These are phyloP conservation scores for Bertia moriformis DNA, from an alignment of 2,329 filamentous ascomycete genomes.

Conservation along the genomic window DNA sequence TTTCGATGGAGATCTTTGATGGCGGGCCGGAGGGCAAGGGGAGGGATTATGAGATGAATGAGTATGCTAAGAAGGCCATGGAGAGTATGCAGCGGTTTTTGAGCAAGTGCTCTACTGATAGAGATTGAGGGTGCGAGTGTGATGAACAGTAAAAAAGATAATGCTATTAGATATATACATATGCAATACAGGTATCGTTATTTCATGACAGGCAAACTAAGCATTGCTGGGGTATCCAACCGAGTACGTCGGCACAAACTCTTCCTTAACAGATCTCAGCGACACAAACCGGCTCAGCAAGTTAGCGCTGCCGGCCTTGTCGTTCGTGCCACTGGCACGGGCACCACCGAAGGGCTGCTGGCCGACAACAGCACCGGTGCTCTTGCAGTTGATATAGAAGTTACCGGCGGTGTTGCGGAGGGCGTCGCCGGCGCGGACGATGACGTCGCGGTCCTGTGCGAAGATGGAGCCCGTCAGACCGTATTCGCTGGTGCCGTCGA, in stretches of 20 bases:
- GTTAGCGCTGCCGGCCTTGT: constrained; percentile 29
- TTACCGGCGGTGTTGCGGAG: constrained; percentile 65
- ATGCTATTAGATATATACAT: neutral
- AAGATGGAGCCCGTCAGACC: constrained; percentile 67
- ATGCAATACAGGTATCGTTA: constrained; percentile 1
- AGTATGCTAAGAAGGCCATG: constrained; percentile 35
- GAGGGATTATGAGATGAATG: constrained; percentile 24
- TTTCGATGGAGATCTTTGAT: constrained; percentile 61
- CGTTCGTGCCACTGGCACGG: constrained; percentile 29
- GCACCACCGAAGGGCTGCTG: constrained; percentile 31
- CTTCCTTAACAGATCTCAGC: constrained; percentile 58
- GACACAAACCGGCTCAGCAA: constrained; percentile 35
- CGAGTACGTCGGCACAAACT: constrained; percentile 48
- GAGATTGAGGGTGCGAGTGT: too few relatives aligned
- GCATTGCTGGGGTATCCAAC: constrained; percentile 60
- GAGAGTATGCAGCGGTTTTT: constrained; percentile 4
- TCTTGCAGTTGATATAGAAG: constrained; percentile 79
- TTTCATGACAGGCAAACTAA: neutral
- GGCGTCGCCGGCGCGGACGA: constrained; percentile 56
- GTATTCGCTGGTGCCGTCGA: constrained; percentile 64
- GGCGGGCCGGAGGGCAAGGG: constrained; percentile 34
- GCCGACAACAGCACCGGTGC: constrained; percentile 31
- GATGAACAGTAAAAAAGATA: neutral
- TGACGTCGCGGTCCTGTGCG: constrained; percentile 49
- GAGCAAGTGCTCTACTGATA: neutral